Evolutionary conservation across 345 rosid genomes (phyloP), one percentile per base, ranked within the genome.

Genomic region (Eucalyptus melliodora): DNA sequence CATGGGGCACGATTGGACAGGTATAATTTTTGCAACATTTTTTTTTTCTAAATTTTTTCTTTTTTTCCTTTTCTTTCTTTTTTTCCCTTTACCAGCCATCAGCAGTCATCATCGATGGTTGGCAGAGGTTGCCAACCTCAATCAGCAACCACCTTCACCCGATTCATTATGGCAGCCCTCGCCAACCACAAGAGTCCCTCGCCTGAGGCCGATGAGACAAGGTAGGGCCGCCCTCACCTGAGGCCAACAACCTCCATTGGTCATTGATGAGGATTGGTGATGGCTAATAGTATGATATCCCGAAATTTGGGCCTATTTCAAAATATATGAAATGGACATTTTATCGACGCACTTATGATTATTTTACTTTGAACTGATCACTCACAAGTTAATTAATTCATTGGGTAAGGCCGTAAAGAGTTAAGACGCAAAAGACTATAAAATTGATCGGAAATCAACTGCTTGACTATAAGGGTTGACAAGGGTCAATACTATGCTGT

Each of bases 1-100:
- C n/a, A 3, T 30, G 8, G 7, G n/a, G 16, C 34, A 30, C 9
- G 0, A 12, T 27, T 62, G 34, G 16, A 62, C 1, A 0, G 16
- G 16, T 14, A 62, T 30, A 27, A 62, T 30, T 12, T 56, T 56
- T 4, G 2, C 16, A 62, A 60, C 7, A 9, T 45, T 27, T 27
- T 60, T 27, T 27, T 60, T 0, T 60, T 60, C 6, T 60, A 0
- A 26, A 1, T 59, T 24, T 60, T 60, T 60, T 27, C 1, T 2
- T 10, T 24, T 59, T 2, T 2, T 2, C 1, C 6, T 11, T 60
- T 9, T 0, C 1, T 5, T 27, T 1, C 1, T 0, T 11, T 60
- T 60, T 60, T 60, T 60, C 15, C 31, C 31, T 60, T 27, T 14
- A 13, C 27, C 1, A 1, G 0, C 3, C 69, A 60, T 60, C 16